Conservation (phyloP, 768 basidiomycete species). For the Mycena haematopus region DNA sequence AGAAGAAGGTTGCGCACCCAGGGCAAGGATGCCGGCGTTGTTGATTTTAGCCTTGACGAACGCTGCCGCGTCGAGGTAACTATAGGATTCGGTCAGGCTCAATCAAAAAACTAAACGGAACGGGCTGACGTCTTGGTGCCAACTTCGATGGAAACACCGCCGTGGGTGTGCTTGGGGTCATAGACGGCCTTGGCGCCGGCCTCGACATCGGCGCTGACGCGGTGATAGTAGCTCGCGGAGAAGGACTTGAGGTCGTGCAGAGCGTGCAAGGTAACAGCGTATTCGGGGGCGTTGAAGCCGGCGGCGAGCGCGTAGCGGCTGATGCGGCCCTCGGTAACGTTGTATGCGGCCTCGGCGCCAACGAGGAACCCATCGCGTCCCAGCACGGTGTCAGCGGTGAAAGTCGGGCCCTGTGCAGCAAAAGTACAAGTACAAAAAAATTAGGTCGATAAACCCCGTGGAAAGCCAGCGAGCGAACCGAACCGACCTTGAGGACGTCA, state of each 20-base stretch:
- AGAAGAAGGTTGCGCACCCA: conserved; percentile 54
- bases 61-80: conserved; percentile 85
- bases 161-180: conserved; percentile 88
- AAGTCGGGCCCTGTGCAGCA: conserved; percentile 81
- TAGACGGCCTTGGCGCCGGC: conserved; percentile 97
- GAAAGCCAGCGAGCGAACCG: conserved; percentile 9
- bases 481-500: conserved; percentile 90
- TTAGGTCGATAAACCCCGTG: conserved; percentile 10
- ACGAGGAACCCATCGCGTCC: conserved; percentile 98
- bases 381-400: conserved; percentile 94
- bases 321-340: conserved; percentile 91
- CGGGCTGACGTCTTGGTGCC: conserved; percentile 88
- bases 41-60: conserved; percentile 99
- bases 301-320: conserved; percentile 90
- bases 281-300: conserved; percentile 96
- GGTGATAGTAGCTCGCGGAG: conserved; percentile 98
- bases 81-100: conserved; percentile 34
- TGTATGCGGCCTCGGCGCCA: conserved; percentile 96
- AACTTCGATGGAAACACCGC: conserved; percentile 90
- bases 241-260: conserved; percentile 94
- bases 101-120: conserved; percentile 31
- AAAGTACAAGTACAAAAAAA: background rate
- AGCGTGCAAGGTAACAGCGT: conserved; percentile 92
- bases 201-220: conserved; percentile 88
- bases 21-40: conserved; percentile 89